Evolutionary conservation across 75 land plant species (phyloP), one percentile per base, ranked within the genome.

Genomic region (Pinus tabuliformis): DNA sequence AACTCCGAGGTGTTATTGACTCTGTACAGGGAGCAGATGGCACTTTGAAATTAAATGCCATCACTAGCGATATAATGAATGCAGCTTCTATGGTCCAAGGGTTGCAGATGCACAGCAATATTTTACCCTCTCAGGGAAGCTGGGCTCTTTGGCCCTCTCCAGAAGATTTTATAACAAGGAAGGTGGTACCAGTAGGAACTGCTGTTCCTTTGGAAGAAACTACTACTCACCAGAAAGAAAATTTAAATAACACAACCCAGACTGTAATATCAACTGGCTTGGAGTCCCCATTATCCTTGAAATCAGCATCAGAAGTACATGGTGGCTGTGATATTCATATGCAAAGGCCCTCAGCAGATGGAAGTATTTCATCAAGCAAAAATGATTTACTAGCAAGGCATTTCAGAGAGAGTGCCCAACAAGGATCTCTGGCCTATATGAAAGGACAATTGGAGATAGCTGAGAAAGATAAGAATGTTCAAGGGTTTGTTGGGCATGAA

Each of bases 11-110:
- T 52, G 88, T 86, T 5, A 88, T 88, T 30, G 79, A 88, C 24
- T 88, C 89, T 24, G 89, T 88, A 45, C 81, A 86, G 57, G 88
- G 85, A 37, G 85, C 78, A 42, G 89, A 83, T 21, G 78, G 89
- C 28, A 64, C 79, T 15, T 62, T 86, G 21, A 78, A 76, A 30
- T 66, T 85, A 57, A 75, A 84, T 72, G 76, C 83, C 3, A 56
- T 71, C 22, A 75, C 65, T 21, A 70, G 79, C n/a, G 83, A 85
- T 76, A 57, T 77, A 22, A 73, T 70, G 37, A 77, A 79, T 7
- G 81, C 87, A 20, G 79, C 83, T 20, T 83, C 87, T 28, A 87
- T 70, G 30, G 78, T 39, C 33, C 65, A 24, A 36, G 54, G 37
- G 73, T 28, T 68, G 16, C 30, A n/a, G 76, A 45, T 14, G 13